phyloP scores from a whole-genome alignment of 2,329 filamentous ascomycete species.

The Lachnellula arida region DNA sequence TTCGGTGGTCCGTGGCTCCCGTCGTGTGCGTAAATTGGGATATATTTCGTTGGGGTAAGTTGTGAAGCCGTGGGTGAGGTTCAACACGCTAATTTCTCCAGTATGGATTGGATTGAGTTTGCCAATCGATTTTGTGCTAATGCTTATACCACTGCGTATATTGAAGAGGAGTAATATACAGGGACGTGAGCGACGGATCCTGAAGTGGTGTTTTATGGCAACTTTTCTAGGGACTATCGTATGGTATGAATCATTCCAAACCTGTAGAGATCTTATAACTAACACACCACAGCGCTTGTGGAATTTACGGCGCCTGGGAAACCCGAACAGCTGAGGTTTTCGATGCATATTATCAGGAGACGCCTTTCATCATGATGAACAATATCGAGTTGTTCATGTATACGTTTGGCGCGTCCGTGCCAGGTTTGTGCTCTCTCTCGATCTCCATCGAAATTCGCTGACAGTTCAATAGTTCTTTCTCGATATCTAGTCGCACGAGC shows the following conservation, averaged over 20 bases:
- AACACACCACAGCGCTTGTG: slow-evolving; percentile 7
- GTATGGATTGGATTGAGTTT: slow-evolving; percentile 29
- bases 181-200: slow-evolving; percentile 23
- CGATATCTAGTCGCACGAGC: neutral
- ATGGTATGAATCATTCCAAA: slow-evolving; percentile 18
- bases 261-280: neutral
- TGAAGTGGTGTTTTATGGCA: slow-evolving; percentile 27
- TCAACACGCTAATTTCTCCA: slow-evolving; percentile 6
- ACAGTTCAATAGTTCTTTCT: neutral
- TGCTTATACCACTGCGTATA: slow-evolving; percentile 25
- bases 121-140: slow-evolving; percentile 25
- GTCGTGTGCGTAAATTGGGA: slow-evolving; percentile 27
- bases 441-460: neutral
- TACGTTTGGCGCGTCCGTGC: slow-evolving; percentile 29
- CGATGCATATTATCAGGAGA: slow-evolving; percentile 25
- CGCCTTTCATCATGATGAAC: slow-evolving; percentile 27
- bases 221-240: slow-evolving; percentile 28
- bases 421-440: slow-evolving; percentile 11
- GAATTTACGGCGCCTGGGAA: slow-evolving; percentile 22
- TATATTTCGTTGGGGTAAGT: slow-evolving; percentile 27
- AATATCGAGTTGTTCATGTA: slow-evolving; percentile 31
- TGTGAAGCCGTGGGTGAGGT: neutral
- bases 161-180: slow-evolving; percentile 22
- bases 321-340: slow-evolving; percentile 13
- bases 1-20: slow-evolving; percentile 21